Base-by-base conservation (phyloP, 2,329 filamentous ascomycete genomes). In the Claviceps cyperi region DNA sequence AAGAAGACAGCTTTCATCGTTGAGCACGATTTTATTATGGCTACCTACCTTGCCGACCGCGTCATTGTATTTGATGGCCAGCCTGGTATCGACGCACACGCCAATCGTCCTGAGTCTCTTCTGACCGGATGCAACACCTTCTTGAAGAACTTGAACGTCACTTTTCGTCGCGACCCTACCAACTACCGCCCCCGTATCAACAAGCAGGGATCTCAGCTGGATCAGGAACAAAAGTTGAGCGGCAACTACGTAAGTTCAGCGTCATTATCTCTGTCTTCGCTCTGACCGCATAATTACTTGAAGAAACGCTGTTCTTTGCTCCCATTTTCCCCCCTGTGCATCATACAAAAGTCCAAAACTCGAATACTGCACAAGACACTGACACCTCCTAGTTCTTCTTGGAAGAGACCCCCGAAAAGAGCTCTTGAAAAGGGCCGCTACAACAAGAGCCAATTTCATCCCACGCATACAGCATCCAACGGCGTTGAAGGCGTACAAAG, bases 1-100 rank as follows among this genome's bases (percentile, higher is more conserved):
- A 97, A 97, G 82, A 97, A 97, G 81, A 98, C 92, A 0, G 92
- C 92, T 47, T 98, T 98, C 68, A 82, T 98, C 59, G 91, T 98
- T 66, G 92, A 98, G 81, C 92, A 98, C 84, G 92, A 98, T 78
- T 97, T 98, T 75, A 95, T 97, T 74, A 96, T 97, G 90, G 79
- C 78, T 44, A 81, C 77, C 17, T 80, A 80, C 58, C 73, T 81
- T 48, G 79, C 92, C 44, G 94, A 98, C 64, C 86, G 92, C 58
- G 92, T 98, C 67, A 98, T 98, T 63, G 92, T 98, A 63, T 98
- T 98, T 63, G 92, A 97, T 64, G 92, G 94, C 59, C 65, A 94
- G 71, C 92, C 94, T 46, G 92, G 90, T 63, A 77, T 94, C 59
- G 76, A 94, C 58, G 80, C 92, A 49, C 87, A 83, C 58, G 94